Percentiles rank a stretch among this genome's conserved stretches.
These are phyloP conservation scores for Sarocladiaceae sp. DNA, from an alignment of 2,329 filamentous ascomycete species.

Conservation along the genomic window DNA sequence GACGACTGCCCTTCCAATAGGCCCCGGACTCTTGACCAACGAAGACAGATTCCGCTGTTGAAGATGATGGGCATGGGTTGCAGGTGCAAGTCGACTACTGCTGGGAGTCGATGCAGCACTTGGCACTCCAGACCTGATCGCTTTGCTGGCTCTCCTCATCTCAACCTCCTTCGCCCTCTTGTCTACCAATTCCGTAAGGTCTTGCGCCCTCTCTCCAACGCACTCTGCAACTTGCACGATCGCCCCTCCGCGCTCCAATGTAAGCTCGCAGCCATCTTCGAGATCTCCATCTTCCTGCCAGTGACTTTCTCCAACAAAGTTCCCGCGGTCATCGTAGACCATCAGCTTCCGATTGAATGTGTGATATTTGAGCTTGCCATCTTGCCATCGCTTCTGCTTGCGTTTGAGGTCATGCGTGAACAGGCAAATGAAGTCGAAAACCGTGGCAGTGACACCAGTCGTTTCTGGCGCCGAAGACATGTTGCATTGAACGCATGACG, in stretches of 20 bases:
- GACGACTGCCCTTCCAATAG: conserved; percentile 28
- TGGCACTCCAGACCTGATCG: conserved; percentile 8
- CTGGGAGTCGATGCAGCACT: neutral
- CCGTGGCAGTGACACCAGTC: conserved; percentile 54
- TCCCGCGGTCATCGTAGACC: conserved; percentile 79
- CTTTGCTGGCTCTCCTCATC: conserved; percentile 31
- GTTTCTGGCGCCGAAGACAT: neutral
- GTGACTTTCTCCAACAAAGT: conserved; percentile 81
- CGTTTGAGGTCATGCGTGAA: conserved; percentile 81
- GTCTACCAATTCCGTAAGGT: conserved; percentile 70
- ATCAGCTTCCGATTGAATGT: conserved; percentile 88
- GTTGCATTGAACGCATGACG: neutral
- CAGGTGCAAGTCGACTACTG: neutral
- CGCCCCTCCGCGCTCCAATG: conserved; percentile 69
- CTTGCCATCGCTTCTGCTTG: conserved; percentile 91
- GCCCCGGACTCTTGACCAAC: conserved; percentile 24
- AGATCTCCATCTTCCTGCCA: conserved; percentile 65
- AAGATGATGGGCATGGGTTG: neutral
- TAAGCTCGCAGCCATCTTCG: conserved; percentile 76
- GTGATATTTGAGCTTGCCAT: conserved; percentile 83
- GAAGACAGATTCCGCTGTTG: conserved; percentile 38
- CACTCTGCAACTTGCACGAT: conserved; percentile 78
- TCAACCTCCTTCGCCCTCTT: conserved; percentile 59
- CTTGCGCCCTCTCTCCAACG: conserved; percentile 69
- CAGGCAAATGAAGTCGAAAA: conserved; percentile 79